These are phyloP conservation scores for Podaxis mareebaensis DNA, from an alignment of 768 basidiomycete genomes.

Conservation along the genomic window DNA sequence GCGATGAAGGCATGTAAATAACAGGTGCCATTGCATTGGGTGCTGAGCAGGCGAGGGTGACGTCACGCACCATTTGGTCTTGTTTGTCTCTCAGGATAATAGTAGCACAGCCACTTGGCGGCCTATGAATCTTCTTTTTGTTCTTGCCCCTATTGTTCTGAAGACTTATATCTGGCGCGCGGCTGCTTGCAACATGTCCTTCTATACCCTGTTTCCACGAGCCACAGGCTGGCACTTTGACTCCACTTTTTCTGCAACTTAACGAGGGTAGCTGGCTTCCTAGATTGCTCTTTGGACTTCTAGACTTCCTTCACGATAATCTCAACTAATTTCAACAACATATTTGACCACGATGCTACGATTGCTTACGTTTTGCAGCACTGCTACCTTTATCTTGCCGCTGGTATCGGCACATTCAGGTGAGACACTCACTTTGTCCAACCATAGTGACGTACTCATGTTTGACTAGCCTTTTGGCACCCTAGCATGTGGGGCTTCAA, in stretches of 20 bases:
- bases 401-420: constrained; percentile 13
- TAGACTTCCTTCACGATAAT: background rate
- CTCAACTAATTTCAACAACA: background rate
- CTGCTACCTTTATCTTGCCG: background rate
- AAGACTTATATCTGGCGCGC: background rate
- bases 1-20: too few species aligned
- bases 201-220: background rate
- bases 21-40: too few species aligned
- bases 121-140: background rate
- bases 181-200: background rate
- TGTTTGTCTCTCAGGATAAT: background rate
- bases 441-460: background rate
- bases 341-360: constrained; percentile 1
- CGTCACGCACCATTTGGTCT: background rate
- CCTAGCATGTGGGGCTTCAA: constrained; percentile 71
- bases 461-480: constrained; percentile 46
- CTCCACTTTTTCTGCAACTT: background rate
- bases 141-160: background rate
- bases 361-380: background rate
- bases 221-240: background rate
- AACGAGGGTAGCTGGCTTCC: constrained; percentile 3
- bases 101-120: background rate
- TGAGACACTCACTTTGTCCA: background rate
- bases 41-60: background rate
- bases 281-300: background rate